A percentile compares a stretch with the other conserved stretches of the same genome.
phyloP scores from a whole-genome alignment of 1,284 basidiomycete genomes.

The Trichosporon sp. region DNA sequence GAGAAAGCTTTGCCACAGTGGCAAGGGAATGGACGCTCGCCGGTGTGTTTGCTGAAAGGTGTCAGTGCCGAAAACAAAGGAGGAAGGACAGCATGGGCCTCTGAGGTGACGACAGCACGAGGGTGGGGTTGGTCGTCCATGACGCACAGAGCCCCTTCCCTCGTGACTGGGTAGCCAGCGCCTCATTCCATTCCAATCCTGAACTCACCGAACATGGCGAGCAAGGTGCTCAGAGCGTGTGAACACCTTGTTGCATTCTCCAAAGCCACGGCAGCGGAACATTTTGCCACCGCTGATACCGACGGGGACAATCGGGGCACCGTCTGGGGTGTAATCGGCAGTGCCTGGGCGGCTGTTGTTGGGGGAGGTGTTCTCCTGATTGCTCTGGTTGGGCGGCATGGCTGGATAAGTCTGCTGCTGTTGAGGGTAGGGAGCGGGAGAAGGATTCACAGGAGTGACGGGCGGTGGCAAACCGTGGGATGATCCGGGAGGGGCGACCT shows the following conservation, averaged over 20 bases:
- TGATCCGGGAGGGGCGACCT: constrained; percentile 41
- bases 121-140: neutral
- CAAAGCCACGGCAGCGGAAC: constrained; percentile 91
- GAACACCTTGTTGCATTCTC: constrained; percentile 95
- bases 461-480: constrained; percentile 48
- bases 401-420: constrained; percentile 40
- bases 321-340: constrained; percentile 42
- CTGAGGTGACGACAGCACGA: constrained; percentile 7
- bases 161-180: neutral
- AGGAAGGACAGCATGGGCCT: neutral
- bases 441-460: constrained; percentile 45
- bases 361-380: constrained; percentile 11
- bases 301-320: constrained; percentile 53
- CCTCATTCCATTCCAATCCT: neutral
- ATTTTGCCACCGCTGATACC: constrained; percentile 67
- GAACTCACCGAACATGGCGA: constrained; percentile 80
- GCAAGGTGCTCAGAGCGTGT: constrained; percentile 92
- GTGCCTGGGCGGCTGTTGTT: constrained; percentile 26
- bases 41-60: constrained; percentile 83
- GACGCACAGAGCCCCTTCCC: neutral
- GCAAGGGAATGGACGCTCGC: constrained; percentile 91
- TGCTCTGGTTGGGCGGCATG: constrained; percentile 36
- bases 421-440: constrained; percentile 39
- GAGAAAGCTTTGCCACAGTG: constrained; percentile 96
- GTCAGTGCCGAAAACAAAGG: constrained; percentile 24